Base-by-base conservation (phyloP, 139 green algal genomes). In the Monoraphidium neglectum region DNA sequence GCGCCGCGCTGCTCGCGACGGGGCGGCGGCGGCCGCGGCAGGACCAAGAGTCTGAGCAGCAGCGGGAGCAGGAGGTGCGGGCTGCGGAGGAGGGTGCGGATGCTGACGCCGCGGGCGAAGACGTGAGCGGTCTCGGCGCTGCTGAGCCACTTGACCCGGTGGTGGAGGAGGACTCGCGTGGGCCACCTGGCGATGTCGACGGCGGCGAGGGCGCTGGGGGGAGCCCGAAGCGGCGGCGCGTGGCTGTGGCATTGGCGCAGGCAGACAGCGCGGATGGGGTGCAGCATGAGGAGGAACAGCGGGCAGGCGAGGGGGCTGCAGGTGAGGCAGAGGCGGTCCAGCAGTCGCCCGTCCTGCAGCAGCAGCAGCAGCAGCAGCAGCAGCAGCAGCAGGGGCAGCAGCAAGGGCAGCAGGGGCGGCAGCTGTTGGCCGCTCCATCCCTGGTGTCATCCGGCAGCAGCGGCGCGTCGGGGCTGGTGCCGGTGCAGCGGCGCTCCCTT, bases 51-150 rank as follows among this genome's bases (percentile, higher is more conserved):
- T 68, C 65, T 51, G 38, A 57, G 60, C 68, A 63, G 72, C 68
- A 76, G 69, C 57, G 24, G 37, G 62, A 72, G 33, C 69, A 71
- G 64, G 53, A 65, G 28, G 68, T 24, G 2, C 64, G 40, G 32
- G 32, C 33, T 23, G 76, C 0, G 15, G 63, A 47, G 4, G 65
- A 65, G 37, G 59, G 32, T 8, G 73, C n/a, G 28, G 79, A 71
- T 56, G 77, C 74, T 26, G 77, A 8, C 5, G 76, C 33, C 10
- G 56, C 61, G 12, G 77, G 38, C 40, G 68, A 81, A 21, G 69
- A 43, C 26, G 47, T 5, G 33, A 64, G 54, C 28, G 60, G 43
- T 51, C 43, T n/a, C n/a, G n/a, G n/a, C n/a, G n/a, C n/a, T n/a
- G n/a, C n/a, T n/a, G n/a, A n/a, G n/a, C n/a, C n/a, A n/a, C n/a